phyloP scores from a whole-genome alignment of 441 rosid genomes.

The Aquilaria agallochum region DNA sequence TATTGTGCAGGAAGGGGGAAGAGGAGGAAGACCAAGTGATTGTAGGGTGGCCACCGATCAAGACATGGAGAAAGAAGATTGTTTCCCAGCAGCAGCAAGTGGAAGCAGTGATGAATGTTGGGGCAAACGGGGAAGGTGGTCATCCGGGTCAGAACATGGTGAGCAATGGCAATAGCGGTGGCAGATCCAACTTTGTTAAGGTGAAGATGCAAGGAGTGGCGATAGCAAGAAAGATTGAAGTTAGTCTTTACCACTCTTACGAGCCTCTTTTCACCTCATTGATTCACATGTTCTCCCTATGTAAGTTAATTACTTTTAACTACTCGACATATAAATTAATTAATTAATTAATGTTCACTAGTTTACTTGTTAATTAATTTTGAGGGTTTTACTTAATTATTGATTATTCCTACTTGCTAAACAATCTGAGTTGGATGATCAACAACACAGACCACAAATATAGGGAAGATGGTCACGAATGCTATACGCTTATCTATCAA shows the following conservation, averaged over 20 bases:
- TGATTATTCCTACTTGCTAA: background rate
- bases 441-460: conserved; percentile 19
- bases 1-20: background rate
- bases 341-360: background rate
- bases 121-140: too few species aligned
- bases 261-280: conserved; percentile 29
- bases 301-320: conserved; percentile 13
- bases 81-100: conserved; percentile 20
- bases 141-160: background rate
- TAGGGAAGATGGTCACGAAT: conserved; percentile 11
- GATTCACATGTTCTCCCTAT: conserved; percentile 33
- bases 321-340: background rate
- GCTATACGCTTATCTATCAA: conserved; percentile 33
- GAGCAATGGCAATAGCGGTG: conserved; percentile 10
- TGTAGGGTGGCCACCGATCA: conserved; percentile 61
- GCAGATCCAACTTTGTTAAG: conserved; percentile 33
- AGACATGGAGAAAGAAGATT: conserved; percentile 46
- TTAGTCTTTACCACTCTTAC: conserved; percentile 30
- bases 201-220: conserved; percentile 58
- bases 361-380: background rate
- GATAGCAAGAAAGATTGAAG: conserved; percentile 41
- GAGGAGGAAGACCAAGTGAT: conserved; percentile 21
- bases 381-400: too few species aligned
- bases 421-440: background rate
- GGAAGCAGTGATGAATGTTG: background rate